Evolutionary conservation across 208 protist species (phyloP).

Genomic region (Crithidia bombi): DNA sequence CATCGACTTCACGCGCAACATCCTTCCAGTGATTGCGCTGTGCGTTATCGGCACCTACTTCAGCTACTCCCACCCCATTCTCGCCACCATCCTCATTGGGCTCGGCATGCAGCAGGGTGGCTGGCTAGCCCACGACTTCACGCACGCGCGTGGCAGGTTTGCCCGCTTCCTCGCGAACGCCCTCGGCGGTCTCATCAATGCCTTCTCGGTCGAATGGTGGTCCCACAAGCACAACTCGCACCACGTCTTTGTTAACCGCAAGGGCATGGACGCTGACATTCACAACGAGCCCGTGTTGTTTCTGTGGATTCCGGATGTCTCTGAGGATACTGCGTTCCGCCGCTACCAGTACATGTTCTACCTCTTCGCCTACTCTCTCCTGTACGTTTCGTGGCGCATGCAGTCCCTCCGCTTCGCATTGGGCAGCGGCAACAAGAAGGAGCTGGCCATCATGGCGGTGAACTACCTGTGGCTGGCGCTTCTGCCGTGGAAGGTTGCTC

Average conservation of each 20-base stretch:
- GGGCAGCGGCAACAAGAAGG: slow-evolving; percentile 61
- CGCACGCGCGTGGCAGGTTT: slow-evolving; percentile 58
- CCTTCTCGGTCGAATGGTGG: slow-evolving; percentile 77
- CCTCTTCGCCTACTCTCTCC: slow-evolving; percentile 66
- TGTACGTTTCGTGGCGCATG: slow-evolving; percentile 83
- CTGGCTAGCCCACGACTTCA: slow-evolving; percentile 81
- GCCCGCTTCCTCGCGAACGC: slow-evolving; percentile 49
- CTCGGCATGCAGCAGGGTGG: slow-evolving; percentile 83
- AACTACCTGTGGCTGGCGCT: slow-evolving; percentile 76
- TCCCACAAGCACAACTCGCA: slow-evolving; percentile 86
- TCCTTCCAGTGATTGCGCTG: slow-evolving; percentile 66
- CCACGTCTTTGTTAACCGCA: slow-evolving; percentile 81
- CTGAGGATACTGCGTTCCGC: slow-evolving; percentile 58
- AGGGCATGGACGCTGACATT: slow-evolving; percentile 76
- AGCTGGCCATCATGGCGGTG: slow-evolving; percentile 57
- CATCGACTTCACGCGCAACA: slow-evolving; percentile 70
- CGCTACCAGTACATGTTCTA: slow-evolving; percentile 80
- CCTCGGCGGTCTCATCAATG: slow-evolving; percentile 61
- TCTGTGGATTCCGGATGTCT: slow-evolving; percentile 62
- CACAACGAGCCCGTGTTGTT: slow-evolving; percentile 81
- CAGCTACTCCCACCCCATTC: slow-evolving; percentile 57
- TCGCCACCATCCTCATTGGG: slow-evolving; percentile 65
- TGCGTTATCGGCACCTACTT: slow-evolving; percentile 60
- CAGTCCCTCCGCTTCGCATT: slow-evolving; percentile 73
- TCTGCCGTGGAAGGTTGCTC: slow-evolving; percentile 65